phyloP scores from a whole-genome alignment of 2,329 filamentous ascomycete species.

The Aspergillus fumigatiaffinis region DNA sequence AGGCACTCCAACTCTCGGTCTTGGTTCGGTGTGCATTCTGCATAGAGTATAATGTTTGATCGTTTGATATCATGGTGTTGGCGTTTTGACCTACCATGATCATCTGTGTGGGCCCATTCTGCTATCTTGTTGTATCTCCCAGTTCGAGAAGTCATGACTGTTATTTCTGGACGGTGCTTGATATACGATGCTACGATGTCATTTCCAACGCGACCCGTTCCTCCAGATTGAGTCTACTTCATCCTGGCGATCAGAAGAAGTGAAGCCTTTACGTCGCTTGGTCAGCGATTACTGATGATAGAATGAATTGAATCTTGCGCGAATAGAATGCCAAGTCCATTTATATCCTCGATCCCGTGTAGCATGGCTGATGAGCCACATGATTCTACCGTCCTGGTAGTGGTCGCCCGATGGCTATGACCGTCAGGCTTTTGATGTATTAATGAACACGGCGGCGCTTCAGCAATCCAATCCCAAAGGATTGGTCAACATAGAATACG shows the following conservation, averaged over 20 bases:
- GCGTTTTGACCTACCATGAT: background rate
- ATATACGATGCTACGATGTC: background rate
- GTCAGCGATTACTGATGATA: background rate
- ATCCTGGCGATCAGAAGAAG: background rate
- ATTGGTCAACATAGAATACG: background rate
- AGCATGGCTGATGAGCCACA: background rate
- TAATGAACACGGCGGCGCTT: background rate
- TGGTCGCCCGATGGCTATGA: background rate
- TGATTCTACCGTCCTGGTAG: background rate
- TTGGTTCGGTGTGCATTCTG: background rate
- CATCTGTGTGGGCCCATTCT: background rate
- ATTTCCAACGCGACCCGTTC: too few species aligned
- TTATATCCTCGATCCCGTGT: background rate
- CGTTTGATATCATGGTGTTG: background rate
- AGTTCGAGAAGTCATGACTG: too few species aligned
- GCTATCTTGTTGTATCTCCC: background rate
- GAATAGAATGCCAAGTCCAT: background rate
- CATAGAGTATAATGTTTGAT: slow-evolving; percentile 2
- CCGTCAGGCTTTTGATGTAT: background rate
- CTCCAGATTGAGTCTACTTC: too few species aligned
- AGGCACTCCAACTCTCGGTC: background rate
- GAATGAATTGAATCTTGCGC: background rate
- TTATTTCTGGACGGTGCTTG: background rate
- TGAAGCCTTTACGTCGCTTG: background rate
- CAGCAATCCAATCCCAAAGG: background rate